These are phyloP conservation scores for Lentinula raphanica DNA, from an alignment of 768 basidiomycete species.

Conservation along the genomic window DNA sequence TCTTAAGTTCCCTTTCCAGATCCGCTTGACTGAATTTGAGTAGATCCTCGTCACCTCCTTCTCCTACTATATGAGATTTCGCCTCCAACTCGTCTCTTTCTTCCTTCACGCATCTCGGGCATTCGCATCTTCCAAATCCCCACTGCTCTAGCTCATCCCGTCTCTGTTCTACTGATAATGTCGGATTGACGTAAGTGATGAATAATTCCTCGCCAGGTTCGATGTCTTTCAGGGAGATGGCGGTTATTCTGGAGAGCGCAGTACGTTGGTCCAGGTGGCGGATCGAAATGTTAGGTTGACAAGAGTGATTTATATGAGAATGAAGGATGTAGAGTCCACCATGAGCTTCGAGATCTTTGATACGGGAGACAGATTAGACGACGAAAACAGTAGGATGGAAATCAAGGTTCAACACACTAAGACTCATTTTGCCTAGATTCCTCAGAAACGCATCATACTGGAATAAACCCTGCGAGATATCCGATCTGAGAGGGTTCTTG, in stretches of 20 bases:
- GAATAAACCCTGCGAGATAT: conserved; percentile 58
- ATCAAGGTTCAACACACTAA: conserved; percentile 52
- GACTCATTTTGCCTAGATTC: conserved; percentile 70
- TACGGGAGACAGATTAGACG: not conserved
- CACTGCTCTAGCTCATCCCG: conserved; percentile 55
- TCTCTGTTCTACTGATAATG: conserved; percentile 40
- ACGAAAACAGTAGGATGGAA: no score
- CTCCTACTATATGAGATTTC: conserved; percentile 11
- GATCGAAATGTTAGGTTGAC: conserved; percentile 73
- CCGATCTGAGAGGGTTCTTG: conserved; percentile 38
- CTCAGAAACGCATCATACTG: conserved; percentile 67
- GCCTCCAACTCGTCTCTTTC: conserved; percentile 31
- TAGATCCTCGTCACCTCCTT: conserved; percentile 1
- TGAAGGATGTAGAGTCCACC: conserved; percentile 84
- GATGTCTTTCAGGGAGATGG: conserved; percentile 64
- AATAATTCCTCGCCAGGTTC: conserved; percentile 67
- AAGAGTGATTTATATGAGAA: conserved; percentile 84
- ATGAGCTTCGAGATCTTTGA: conserved; percentile 68
- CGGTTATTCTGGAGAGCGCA: conserved; percentile 67
- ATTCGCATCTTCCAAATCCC: conserved; percentile 71
- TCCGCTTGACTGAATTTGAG: conserved; percentile 33
- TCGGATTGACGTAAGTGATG: conserved; percentile 76
- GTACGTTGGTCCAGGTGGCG: conserved; percentile 69
- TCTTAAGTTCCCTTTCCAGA: conserved; percentile 57
- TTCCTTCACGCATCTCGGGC: conserved; percentile 64